Conservation (phyloP, 2,329 filamentous ascomycete genomes). For the Ascochyta koolunga region DNA sequence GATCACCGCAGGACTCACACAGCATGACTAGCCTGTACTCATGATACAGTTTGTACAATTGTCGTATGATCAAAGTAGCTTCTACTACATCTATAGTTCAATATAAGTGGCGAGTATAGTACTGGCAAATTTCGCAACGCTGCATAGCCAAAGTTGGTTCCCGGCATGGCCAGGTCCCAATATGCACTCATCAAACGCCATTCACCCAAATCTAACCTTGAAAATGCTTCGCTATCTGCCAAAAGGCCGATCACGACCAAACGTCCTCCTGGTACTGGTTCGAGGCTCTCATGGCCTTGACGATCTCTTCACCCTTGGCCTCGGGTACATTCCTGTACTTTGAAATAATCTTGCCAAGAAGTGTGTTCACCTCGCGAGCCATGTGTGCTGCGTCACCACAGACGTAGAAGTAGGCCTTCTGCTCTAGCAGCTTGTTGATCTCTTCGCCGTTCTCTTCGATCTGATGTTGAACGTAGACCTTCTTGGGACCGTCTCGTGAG, state of each 20-base stretch:
- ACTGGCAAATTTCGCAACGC: constrained; percentile 1
- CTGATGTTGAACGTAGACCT: constrained; percentile 96
- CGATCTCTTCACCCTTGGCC: constrained; percentile 90
- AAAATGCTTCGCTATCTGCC: constrained; percentile 32
- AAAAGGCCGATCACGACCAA: constrained; percentile 59
- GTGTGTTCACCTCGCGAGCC: constrained; percentile 89
- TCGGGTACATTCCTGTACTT: constrained; percentile 82
- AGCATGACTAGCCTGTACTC: constrained; percentile 8
- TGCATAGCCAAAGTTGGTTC: constrained; percentile 7
- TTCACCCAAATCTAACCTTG: constrained; percentile 33
- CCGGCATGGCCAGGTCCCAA: not conserved
- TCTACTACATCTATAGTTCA: constrained; percentile 19
- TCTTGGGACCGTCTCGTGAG: constrained; percentile 84
- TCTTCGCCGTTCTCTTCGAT: constrained; percentile 82
- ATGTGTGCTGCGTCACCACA: constrained; percentile 98
- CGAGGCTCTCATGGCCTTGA: constrained; percentile 93
- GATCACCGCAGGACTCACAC: constrained; percentile 19
- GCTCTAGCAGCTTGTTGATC: constrained; percentile 84
- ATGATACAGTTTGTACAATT: not conserved
- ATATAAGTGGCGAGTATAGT: constrained; percentile 3
- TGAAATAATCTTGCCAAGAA: constrained; percentile 85
- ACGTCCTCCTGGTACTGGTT: constrained; percentile 94
- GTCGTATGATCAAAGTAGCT: not conserved
- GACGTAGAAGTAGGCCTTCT: constrained; percentile 94
- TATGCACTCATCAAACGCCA: constrained; percentile 26